Base-by-base conservation (phyloP, 331 rosid species). In the Prunus yedoensis region DNA sequence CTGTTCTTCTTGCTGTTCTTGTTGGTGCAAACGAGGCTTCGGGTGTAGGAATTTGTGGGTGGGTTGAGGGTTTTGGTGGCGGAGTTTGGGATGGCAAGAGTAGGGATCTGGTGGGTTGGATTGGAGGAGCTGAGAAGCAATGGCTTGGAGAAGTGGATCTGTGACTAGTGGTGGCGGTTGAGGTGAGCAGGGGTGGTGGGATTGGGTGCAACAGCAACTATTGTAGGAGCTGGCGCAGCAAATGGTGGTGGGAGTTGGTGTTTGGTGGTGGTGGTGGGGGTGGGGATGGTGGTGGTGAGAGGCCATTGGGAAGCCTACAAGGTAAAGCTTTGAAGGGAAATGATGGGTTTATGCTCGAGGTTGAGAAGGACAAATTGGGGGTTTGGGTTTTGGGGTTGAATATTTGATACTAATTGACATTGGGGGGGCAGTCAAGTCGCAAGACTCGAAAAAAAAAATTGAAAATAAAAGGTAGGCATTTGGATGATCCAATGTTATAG, bases 111-210 rank as follows among this genome's bases (percentile, higher is more conserved):
- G 9, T 50, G 80, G 80, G 41, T 25, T 66, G 3, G 82, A 82
- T 30, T 83, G 93, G 77, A 89, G 79, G 30, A 87, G 75, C 15
- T 85, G 84, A 6, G 88, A 83, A 71, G 89, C 84, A 47, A 90
- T 41, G 77, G 87, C 85, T 79, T 87, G 90, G 68, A 87, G 74
- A 54, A 89, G 82, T 60, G 89, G 93, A 86, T 89, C 91, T 28
- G 82, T 64, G 32, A 52, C 53, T 25, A 64, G 21, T 2, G 80
- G 53, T 11, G 75, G 76, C 21, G 67, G 52, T 3, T 70, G 77
- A 1, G 82, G 78, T 10, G 58, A 57, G 78, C 51, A 45, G 51
- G 21, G 65, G 77, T 14, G 83, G 75, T 27, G 85, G 71, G 77
- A 16, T 59, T 79, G 84, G 77, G 62, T 50, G 77, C 83, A 83